Base-by-base conservation (phyloP, 2,329 filamentous ascomycete species). In the Ilyonectria sp. region DNA sequence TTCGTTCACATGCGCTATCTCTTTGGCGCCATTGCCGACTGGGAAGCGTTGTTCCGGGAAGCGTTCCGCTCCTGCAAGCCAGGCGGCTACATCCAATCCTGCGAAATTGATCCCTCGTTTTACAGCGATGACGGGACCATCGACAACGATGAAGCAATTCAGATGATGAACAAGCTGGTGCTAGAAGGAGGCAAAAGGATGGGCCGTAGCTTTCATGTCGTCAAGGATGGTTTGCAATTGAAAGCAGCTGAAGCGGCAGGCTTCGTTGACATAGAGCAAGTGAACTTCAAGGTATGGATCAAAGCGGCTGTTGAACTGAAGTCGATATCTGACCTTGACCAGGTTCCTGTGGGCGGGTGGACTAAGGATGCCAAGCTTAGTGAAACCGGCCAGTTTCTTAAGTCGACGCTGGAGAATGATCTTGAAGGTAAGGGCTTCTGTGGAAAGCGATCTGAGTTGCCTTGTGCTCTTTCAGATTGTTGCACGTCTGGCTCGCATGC, bases 1-100 rank as follows among this genome's bases (percentile, higher is more conserved):
- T 66, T 69, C 47, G 44, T 67, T 11, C 67, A 69, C 26, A 44
- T 66, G 8, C 63, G 63, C 29, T 69, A 69, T 31, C 67, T 69
- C 3, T 60, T 69, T 23, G 67, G 63, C 17, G 54, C 57, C 15
- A 53, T 69, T 15, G 19, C 33, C 2, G 55, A 69, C 31, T 69
- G 67, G 67, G 37, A 49, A 21, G 37, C 11, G 2, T 15, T 69
- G 11, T 69, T 69, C 11, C 26, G 59, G 2, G 40, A 67, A 23
- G 63, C 67, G 3, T 63, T 63, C 31, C 49, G 59, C 15, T 43
- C 43, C 7, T 66, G 63, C 11, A 59, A 47, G 15, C 67, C 54
- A 1, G 67, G 67, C 4, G 54, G 63, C n/a, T 69, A 53, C 43
- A 40, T 69, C 4, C 67, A 69, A 17, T 60, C 67, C 4, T 52